Conservation (phyloP, 2,329 filamentous ascomycete genomes). For the Madurella mycetomatis region DNA sequence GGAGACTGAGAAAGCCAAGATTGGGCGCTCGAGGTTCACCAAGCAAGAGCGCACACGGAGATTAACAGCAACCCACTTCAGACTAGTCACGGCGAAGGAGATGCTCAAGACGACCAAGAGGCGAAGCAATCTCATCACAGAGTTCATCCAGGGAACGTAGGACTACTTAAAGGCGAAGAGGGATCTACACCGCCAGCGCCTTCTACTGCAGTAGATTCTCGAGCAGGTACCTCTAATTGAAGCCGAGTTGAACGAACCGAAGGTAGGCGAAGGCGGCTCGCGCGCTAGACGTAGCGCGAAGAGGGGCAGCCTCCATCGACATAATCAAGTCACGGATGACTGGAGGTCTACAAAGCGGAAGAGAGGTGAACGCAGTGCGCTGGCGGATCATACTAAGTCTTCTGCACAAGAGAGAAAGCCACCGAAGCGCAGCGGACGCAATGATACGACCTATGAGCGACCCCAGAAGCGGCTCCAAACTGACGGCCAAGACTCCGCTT, state of each 20-base stretch:
- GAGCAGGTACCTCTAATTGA: slow-evolving; percentile 7
- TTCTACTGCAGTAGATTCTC: slow-evolving; percentile 5
- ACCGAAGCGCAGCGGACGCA: neutral
- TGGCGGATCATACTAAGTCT: neutral
- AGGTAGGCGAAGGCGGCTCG: neutral
- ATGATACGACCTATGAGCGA: neutral
- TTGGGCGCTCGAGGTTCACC: slow-evolving; percentile 12
- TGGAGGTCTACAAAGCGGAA: slow-evolving; percentile 1
- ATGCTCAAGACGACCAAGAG: slow-evolving; percentile 16
- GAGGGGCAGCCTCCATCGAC: neutral
- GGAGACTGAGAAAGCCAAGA: slow-evolving; percentile 5
- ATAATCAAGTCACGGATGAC: neutral
- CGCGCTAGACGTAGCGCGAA: neutral
- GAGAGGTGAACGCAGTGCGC: slow-evolving; percentile 1
- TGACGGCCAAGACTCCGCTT: neutral
- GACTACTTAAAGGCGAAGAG: neutral
- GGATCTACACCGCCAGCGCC: neutral
- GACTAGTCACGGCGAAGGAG: slow-evolving; percentile 19
- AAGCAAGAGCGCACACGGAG: slow-evolving; percentile 8
- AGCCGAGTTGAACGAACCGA: slow-evolving; percentile 1
- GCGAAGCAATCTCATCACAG: slow-evolving; percentile 21
- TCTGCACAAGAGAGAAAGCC: neutral
- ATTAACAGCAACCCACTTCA: slow-evolving; percentile 17
- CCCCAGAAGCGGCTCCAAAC: slow-evolving; percentile 1
- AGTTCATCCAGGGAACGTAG: slow-evolving; percentile 14